Evolutionary conservation across 768 basidiomycete genomes (phyloP), one percentile per base, ranked within the genome.

Genomic region (Boletus fagicola): DNA sequence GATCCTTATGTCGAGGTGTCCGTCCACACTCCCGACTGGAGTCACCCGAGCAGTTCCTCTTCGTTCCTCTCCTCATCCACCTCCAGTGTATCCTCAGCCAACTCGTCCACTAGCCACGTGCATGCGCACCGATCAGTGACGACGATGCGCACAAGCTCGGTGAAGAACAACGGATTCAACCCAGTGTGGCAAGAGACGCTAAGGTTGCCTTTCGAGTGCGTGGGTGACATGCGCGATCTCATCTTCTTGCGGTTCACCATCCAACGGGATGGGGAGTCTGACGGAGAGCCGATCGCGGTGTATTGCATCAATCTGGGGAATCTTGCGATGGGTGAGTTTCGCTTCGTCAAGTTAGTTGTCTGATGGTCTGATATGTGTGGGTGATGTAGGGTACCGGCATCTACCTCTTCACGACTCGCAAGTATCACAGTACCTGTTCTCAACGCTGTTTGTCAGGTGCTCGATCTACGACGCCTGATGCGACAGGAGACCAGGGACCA

Each of bases 81-180:
- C 1, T 38, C 60, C 1, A 36, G 38, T 39, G 5, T 46, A 0
- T 51, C 65, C 12, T 60, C 66, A 31, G 5, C 44, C 20, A 43
- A 5, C 31, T 43, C 52, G 11, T 51, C 53, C n/a, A 50, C 33
- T 6, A 36, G 26, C 12, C 45, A 61, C 30, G 46, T 20, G 15
- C 70, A 74, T 31, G 60, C 70, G 6, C 76, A 78, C 30, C 76
- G 79, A 24, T 77, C 80, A 6, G 70, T 86, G n/a, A 77, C 78
- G 24, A 77, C 79, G 5, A 70, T 71, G 53, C 78, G 81, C 43
- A 96, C 92, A 4, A 74, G 72, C 22, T 75, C 80, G 0, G 83
- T 95, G 54, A 85, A 83, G 73, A 88, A 92, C 69, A 95, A 95
- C 67, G 92, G 94, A 0, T 94, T 96, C 76, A 97, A 97, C 71